Conservation (phyloP, 2,329 filamentous ascomycete genomes). For the Colletotrichum karsti region DNA sequence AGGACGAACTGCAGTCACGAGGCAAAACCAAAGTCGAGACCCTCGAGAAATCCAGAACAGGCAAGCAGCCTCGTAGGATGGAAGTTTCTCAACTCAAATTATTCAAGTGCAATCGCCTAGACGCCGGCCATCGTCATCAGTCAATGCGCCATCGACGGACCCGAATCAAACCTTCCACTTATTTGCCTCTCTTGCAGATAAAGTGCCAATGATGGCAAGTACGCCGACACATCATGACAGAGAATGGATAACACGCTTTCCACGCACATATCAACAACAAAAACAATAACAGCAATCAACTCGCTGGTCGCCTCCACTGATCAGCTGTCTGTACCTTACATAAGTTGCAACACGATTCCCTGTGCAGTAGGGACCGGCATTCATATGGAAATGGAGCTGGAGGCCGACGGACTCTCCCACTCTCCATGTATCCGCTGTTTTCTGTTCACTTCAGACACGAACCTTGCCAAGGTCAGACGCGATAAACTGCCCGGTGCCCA, state of each 20-base stretch:
- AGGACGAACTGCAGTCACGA: not conserved
- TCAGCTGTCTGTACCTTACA: conserved; percentile 21
- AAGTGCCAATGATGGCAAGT: not conserved
- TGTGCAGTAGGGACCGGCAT: conserved; percentile 8
- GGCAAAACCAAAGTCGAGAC: not conserved
- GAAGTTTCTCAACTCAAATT: not conserved
- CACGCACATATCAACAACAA: not conserved
- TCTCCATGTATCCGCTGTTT: conserved; percentile 8
- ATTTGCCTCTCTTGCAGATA: not conserved
- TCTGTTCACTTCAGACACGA: not conserved
- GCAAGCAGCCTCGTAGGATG: not conserved
- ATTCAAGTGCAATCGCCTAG: too few species aligned
- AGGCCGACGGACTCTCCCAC: conserved; percentile 13
- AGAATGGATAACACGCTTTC: not conserved
- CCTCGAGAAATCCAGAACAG: not conserved
- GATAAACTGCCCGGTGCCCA: conserved; percentile 2
- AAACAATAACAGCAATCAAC: conserved; percentile 7
- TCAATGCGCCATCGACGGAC: not conserved
- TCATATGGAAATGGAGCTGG: conserved; percentile 1
- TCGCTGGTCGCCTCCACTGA: not conserved
- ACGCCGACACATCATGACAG: too few species aligned
- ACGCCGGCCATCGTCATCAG: not conserved
- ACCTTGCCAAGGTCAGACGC: conserved; percentile 22
- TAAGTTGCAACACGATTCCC: conserved; percentile 10
- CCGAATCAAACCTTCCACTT: conserved; percentile 11